phyloP scores from a whole-genome alignment of 495 filamentous ascomycete species.

The Usnea hakonensis region DNA sequence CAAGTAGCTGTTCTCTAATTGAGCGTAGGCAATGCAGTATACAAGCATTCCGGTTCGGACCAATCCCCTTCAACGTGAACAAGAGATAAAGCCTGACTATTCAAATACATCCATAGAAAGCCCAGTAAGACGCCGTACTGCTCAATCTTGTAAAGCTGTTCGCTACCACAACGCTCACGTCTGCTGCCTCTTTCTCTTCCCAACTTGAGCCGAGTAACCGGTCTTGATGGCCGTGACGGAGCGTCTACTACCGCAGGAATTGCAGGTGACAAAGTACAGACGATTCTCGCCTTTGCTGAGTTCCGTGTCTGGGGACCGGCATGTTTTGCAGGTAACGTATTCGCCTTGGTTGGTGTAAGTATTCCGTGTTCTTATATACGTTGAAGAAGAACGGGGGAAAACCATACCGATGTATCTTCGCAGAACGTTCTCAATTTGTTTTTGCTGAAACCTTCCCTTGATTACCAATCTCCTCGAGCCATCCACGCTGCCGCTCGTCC shows the following conservation, averaged over 20 bases:
- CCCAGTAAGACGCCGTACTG: conserved; percentile 2
- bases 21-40: not conserved
- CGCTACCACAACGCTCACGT: conserved; percentile 33
- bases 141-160: not conserved
- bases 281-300: conserved; percentile 98
- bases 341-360: conserved; percentile 53
- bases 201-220: conserved; percentile 96
- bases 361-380: conserved; percentile 13
- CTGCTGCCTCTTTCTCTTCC: conserved; percentile 75
- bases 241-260: conserved; percentile 82
- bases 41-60: not conserved
- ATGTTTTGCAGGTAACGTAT: conserved; percentile 98
- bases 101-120: not conserved
- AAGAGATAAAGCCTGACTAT: not conserved
- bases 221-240: conserved; percentile 97
- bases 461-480: conserved; percentile 90
- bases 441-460: conserved; percentile 97
- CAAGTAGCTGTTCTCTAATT: not conserved
- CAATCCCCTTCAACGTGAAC: not conserved
- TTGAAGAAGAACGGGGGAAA: not conserved
- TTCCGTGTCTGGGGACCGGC: conserved; percentile 87
- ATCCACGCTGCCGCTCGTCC: conserved; percentile 90
- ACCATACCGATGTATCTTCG: conserved; percentile 84
- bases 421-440: conserved; percentile 93
- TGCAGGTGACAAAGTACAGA: conserved; percentile 76